Percentiles rank a stretch among this genome's conserved stretches.
Evolutionary conservation across 2,329 filamentous ascomycete species (phyloP).

Genomic region (Fusarium tuaranense): DNA sequence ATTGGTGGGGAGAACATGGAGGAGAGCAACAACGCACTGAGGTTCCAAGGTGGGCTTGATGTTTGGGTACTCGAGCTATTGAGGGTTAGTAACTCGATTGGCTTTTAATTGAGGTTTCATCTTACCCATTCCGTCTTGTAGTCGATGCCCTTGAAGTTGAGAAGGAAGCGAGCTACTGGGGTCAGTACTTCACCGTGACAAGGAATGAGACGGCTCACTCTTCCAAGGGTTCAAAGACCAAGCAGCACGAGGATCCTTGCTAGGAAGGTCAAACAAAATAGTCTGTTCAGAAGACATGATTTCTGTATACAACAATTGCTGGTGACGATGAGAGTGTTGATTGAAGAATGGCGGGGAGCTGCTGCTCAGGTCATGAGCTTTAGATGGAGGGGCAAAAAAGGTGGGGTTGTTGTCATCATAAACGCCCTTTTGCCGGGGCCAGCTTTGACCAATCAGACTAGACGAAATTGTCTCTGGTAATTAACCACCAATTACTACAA

Average conservation of each 20-base stretch:
- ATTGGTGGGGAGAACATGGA: background rate
- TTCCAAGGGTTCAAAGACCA: conserved; percentile 82
- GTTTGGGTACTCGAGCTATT: conserved; percentile 72
- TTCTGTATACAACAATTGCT: background rate
- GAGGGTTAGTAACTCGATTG: background rate
- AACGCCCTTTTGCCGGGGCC: conserved; percentile 3
- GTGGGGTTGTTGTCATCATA: conserved; percentile 18
- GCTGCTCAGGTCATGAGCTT: background rate
- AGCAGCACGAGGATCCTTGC: conserved; percentile 56
- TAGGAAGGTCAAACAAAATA: conserved; percentile 73
- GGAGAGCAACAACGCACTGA: conserved; percentile 55
- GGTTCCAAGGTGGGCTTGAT: conserved; percentile 67
- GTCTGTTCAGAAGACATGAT: conserved; percentile 54
- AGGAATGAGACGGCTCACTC: conserved; percentile 55
- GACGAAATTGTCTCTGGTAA: background rate
- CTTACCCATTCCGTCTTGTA: conserved; percentile 75
- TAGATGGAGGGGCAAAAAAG: conserved; percentile 22
- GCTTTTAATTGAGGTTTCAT: background rate
- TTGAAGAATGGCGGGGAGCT: background rate
- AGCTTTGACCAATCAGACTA: background rate
- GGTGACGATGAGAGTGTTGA: background rate
- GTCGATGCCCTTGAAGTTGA: conserved; percentile 76
- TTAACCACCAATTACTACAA: background rate
- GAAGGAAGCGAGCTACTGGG: conserved; percentile 66
- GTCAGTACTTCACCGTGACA: conserved; percentile 8